Conservation (phyloP, 352 stramenopile species). For the Globisporangium splendens region DNA sequence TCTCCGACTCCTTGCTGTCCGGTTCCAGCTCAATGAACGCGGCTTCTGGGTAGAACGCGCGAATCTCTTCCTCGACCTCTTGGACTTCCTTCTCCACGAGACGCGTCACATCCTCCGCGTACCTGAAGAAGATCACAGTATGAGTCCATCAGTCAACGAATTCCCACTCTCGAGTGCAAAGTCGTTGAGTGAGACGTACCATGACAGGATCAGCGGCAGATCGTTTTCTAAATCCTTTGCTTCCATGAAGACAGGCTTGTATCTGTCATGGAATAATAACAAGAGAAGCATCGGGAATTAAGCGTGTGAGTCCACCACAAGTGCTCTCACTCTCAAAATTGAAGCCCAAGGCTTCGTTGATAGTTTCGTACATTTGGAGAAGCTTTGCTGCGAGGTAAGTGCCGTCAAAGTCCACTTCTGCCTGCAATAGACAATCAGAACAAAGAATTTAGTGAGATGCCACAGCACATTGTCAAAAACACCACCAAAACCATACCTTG, state of each 20-base stretch:
- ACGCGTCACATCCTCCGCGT: conserved; percentile 95
- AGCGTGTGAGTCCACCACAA: not conserved
- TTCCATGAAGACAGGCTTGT: conserved; percentile 92
- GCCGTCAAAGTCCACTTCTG: conserved; percentile 98
- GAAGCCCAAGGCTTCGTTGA: not conserved
- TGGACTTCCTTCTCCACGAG: conserved; percentile 95
- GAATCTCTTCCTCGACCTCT: conserved; percentile 94
- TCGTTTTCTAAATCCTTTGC: conserved; percentile 91
- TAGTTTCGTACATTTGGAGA: conserved; percentile 63
- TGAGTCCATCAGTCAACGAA: not conserved
- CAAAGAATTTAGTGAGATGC: not conserved
- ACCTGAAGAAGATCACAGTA: conserved; percentile 21
- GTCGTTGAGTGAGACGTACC: conserved; percentile 42
- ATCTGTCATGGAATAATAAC: conserved; percentile 33
- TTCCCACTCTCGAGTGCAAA: too few relatives aligned
- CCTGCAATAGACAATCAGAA: conserved; percentile 35
- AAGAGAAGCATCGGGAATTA: not conserved
- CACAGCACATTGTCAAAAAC: not conserved
- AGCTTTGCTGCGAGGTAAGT: conserved; percentile 97
- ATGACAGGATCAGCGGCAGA: conserved; percentile 91
- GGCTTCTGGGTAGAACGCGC: conserved; percentile 89
- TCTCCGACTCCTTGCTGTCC: conserved; percentile 90
- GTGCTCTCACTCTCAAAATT: too few relatives aligned
- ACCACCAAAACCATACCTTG: conserved; percentile 67
- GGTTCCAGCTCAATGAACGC: conserved; percentile 97